These are phyloP conservation scores for Coemansia linderi DNA, from an alignment of 371 early-diverging fungal species.

Conservation along the genomic window DNA sequence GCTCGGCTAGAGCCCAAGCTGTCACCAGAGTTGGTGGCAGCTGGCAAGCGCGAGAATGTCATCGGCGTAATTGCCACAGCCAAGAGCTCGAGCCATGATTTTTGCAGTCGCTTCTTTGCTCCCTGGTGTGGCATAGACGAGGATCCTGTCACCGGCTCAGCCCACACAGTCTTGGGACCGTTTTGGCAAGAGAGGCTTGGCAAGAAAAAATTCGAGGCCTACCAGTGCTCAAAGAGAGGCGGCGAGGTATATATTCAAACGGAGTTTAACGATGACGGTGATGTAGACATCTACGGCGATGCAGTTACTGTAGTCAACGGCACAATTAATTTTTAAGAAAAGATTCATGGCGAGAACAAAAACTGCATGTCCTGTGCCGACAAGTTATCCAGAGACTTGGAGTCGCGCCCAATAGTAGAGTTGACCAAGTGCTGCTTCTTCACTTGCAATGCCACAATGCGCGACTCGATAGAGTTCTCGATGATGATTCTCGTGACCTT, in stretches of 20 bases:
- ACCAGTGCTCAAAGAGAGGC: constrained; percentile 34
- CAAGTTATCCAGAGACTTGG: constrained; percentile 66
- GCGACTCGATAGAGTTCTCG: constrained; percentile 93
- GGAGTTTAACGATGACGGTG: background rate
- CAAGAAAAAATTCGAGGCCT: constrained; percentile 8
- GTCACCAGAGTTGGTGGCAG: constrained; percentile 10
- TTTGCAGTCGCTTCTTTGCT: constrained; percentile 46
- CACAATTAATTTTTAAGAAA: constrained; percentile 26
- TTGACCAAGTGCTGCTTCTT: constrained; percentile 93
- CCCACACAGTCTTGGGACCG: constrained; percentile 47
- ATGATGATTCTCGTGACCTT: constrained; percentile 86
- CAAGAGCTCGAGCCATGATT: constrained; percentile 18
- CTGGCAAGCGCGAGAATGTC: constrained; percentile 5
- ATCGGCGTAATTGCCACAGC: constrained; percentile 24
- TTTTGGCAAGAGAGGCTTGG: constrained; percentile 37
- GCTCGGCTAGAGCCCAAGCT: constrained; percentile 8
- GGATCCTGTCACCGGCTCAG: constrained; percentile 56
- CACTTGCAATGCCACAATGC: constrained; percentile 91
- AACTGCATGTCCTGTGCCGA: constrained; percentile 86
- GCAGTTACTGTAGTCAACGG: constrained; percentile 29
- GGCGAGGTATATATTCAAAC: constrained; percentile 10
- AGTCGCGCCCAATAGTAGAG: constrained; percentile 82
- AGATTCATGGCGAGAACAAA: constrained; percentile 66
- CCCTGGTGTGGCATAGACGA: constrained; percentile 50
- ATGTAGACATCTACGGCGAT: constrained; percentile 19